Evolutionary conservation across 768 basidiomycete genomes (phyloP).

Genomic region (Inosperma sp.): DNA sequence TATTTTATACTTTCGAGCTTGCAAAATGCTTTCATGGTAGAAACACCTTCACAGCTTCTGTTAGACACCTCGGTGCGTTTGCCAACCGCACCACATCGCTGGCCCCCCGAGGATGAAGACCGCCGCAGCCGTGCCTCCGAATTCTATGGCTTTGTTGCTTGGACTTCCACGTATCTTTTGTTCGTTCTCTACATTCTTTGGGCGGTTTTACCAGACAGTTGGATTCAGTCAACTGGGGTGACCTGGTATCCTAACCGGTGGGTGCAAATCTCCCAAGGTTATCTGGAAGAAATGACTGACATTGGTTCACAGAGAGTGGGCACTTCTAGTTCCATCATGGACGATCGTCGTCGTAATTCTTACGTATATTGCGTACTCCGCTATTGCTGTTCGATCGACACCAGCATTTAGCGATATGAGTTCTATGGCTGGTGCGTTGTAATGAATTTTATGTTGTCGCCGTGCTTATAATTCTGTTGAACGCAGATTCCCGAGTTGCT

Average conservation of each 20-base stretch:
- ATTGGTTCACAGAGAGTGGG: conserved; percentile 84
- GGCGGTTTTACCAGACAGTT: conserved; percentile 74
- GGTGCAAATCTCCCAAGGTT: conserved; percentile 13
- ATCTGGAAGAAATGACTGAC: background rate
- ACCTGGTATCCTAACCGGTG: conserved; percentile 88
- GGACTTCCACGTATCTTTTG: conserved; percentile 68
- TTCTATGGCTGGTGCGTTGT: conserved; percentile 57
- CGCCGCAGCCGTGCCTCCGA: conserved; percentile 70
- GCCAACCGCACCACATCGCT: conserved; percentile 23
- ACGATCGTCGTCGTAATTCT: conserved; percentile 64
- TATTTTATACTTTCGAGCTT: too few relatives aligned
- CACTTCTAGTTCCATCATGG: conserved; percentile 78
- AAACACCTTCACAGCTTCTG: conserved; percentile 15
- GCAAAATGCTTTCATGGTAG: too few relatives aligned
- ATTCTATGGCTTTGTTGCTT: conserved; percentile 88
- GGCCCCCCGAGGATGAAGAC: conserved; percentile 32
- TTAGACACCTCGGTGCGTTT: conserved; percentile 23
- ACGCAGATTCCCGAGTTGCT: conserved; percentile 55
- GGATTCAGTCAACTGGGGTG: conserved; percentile 61
- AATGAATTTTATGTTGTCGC: conserved; percentile 11
- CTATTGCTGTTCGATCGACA: conserved; percentile 66
- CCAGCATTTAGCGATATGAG: conserved; percentile 64
- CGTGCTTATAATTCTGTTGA: background rate
- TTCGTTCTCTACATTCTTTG: conserved; percentile 73
- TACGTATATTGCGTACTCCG: conserved; percentile 73